phyloP scores from a whole-genome alignment of 306 rosid genomes.

The Pueraria montana region DNA sequence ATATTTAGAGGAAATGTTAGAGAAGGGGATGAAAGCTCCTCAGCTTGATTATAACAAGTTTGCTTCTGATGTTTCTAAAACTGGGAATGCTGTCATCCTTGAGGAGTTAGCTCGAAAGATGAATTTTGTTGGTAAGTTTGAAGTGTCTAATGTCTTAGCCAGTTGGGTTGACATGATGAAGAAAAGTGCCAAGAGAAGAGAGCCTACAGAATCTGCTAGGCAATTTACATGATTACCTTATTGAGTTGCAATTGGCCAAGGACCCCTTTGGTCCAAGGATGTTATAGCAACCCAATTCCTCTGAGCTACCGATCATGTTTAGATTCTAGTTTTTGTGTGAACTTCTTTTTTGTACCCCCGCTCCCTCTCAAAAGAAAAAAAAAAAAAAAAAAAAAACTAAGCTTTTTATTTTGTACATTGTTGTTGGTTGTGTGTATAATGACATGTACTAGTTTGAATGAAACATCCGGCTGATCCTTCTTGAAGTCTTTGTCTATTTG shows the following conservation, averaged over 20 bases:
- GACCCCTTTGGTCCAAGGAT: not conserved
- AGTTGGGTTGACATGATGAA: slow-evolving; percentile 86
- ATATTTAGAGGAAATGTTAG: slow-evolving; percentile 86
- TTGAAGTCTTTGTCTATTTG: not conserved
- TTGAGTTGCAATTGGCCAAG: not conserved
- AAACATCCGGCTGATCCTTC: slow-evolving; percentile 29
- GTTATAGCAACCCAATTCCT: slow-evolving; percentile 20
- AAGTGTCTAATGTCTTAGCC: slow-evolving; percentile 73
- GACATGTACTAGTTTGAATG: slow-evolving; percentile 48
- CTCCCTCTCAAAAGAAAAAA: not conserved
- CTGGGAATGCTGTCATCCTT: slow-evolving; percentile 78
- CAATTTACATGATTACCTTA: slow-evolving; percentile 49
- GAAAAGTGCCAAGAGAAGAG: slow-evolving; percentile 66
- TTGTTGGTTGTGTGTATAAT: slow-evolving; percentile 44
- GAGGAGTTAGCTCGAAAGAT: slow-evolving; percentile 82
- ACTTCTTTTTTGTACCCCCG: not conserved
- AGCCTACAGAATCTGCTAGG: slow-evolving; percentile 39
- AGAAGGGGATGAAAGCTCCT: slow-evolving; percentile 92
- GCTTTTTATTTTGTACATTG: slow-evolving; percentile 43
- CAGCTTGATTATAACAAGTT: slow-evolving; percentile 88
- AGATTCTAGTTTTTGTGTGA: slow-evolving; percentile 13
- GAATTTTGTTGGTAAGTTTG: slow-evolving; percentile 83
- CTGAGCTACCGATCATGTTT: not conserved
- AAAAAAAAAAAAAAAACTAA: not conserved
- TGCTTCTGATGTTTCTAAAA: slow-evolving; percentile 80